phyloP scores from a whole-genome alignment of 2,329 filamentous ascomycete species.

The Elsinoe batatas region DNA sequence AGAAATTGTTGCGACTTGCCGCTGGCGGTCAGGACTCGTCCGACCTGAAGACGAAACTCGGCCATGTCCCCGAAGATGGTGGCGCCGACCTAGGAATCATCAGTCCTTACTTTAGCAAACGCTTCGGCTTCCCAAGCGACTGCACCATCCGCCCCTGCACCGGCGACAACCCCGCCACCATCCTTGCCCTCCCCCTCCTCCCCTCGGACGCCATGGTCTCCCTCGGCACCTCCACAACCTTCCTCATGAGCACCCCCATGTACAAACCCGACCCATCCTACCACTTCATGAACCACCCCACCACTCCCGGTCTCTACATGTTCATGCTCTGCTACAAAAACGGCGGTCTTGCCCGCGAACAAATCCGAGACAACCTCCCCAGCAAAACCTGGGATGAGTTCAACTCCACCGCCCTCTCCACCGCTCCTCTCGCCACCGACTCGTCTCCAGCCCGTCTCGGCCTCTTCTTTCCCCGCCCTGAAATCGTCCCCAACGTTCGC shows the following conservation, averaged over 20 bases:
- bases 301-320: slow-evolving; percentile 87
- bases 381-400: slow-evolving; percentile 63
- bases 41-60: slow-evolving; percentile 67
- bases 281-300: slow-evolving; percentile 98
- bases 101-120: slow-evolving; percentile 64
- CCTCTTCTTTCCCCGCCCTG: slow-evolving; percentile 88
- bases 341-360: slow-evolving; percentile 83
- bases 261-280: slow-evolving; percentile 86
- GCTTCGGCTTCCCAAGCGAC: slow-evolving; percentile 65
- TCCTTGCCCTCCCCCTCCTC: slow-evolving; percentile 77
- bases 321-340: slow-evolving; percentile 99
- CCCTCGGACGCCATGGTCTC: slow-evolving; percentile 90
- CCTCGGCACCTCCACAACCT: slow-evolving; percentile 89
- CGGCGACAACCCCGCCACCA: slow-evolving; percentile 92
- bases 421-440: slow-evolving; percentile 56
- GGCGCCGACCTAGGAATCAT: slow-evolving; percentile 68
- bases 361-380: slow-evolving; percentile 67
- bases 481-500: slow-evolving; percentile 87
- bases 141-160: slow-evolving; percentile 81
- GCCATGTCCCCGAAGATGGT: slow-evolving; percentile 68
- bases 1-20: slow-evolving; percentile 63
- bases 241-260: slow-evolving; percentile 90
- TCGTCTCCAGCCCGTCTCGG: slow-evolving; percentile 66
- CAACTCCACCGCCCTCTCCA: slow-evolving; percentile 60
- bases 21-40: slow-evolving; percentile 55